Evolutionary conservation across 306 rosid genomes (phyloP).

Genomic region (Trifolium pratense): DNA sequence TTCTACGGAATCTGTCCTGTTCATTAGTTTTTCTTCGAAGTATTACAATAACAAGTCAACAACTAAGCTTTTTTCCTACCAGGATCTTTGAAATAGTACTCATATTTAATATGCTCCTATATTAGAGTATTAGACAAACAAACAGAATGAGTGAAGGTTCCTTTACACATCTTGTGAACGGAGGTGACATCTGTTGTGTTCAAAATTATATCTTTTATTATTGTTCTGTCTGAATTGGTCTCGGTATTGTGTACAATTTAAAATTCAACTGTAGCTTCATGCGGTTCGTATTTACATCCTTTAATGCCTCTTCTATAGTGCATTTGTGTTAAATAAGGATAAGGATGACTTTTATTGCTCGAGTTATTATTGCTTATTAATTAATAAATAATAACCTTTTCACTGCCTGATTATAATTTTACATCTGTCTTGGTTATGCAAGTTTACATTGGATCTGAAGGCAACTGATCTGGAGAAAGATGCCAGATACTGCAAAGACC

Average conservation of each 20-base stretch:
- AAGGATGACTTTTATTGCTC: conserved; percentile 1
- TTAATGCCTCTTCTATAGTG: conserved; percentile 4
- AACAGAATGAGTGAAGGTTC: conserved; percentile 5
- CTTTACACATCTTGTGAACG: not conserved
- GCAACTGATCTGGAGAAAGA: conserved; percentile 37
- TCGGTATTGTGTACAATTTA: not conserved
- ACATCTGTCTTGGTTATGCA: conserved; percentile 26
- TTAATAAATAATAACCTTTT: conserved; percentile 12
- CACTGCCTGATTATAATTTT: conserved; percentile 21
- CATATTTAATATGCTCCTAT: conserved; percentile 4
- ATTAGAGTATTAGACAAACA: not conserved
- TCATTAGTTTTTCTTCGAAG: conserved; percentile 5
- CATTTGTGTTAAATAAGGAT: conserved; percentile 20
- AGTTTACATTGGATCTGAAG: conserved; percentile 37
- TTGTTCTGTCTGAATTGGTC: conserved; percentile 23
- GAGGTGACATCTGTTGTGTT: conserved; percentile 6
- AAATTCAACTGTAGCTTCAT: conserved; percentile 1
- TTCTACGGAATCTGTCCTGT: conserved; percentile 19
- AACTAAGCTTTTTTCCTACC: conserved; percentile 1
- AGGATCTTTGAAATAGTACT: not conserved
- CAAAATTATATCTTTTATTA: not conserved
- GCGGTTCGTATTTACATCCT: conserved; percentile 25
- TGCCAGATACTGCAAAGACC: conserved; percentile 33
- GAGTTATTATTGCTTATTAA: not conserved
- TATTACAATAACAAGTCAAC: not conserved